phyloP scores from a whole-genome alignment of 1,284 basidiomycete species.

The Chalciporus sp. region DNA sequence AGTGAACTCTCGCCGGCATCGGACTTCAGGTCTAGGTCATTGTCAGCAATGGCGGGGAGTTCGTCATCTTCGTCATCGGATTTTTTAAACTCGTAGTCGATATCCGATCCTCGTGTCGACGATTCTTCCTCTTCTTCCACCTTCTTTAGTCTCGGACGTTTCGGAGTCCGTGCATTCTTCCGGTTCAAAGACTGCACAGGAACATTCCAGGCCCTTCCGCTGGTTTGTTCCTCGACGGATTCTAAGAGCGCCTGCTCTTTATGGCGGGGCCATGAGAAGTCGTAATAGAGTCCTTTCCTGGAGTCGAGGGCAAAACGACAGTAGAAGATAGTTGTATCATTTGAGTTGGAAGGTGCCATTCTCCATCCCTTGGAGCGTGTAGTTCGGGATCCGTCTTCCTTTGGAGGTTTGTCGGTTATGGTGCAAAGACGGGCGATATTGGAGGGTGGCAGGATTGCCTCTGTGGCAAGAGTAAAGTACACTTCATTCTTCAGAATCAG shows the following conservation, averaged over 20 bases:
- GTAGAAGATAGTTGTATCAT: slow-evolving; percentile 39
- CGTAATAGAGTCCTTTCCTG: slow-evolving; percentile 61
- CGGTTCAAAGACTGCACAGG: slow-evolving; percentile 15
- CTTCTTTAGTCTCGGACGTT: slow-evolving; percentile 19
- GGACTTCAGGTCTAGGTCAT: slow-evolving; percentile 9
- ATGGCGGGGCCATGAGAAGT: slow-evolving; percentile 59
- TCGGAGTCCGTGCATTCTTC: slow-evolving; percentile 11
- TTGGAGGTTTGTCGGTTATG: slow-evolving; percentile 40
- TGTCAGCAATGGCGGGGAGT: slow-evolving; percentile 7
- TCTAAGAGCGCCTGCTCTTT: slow-evolving; percentile 39
- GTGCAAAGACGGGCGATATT: slow-evolving; percentile 54
- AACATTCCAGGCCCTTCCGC: slow-evolving; percentile 33
- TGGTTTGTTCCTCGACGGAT: slow-evolving; percentile 30
- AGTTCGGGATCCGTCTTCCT: slow-evolving; percentile 11
- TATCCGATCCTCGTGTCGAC: slow-evolving; percentile 18
- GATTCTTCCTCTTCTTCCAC: slow-evolving; percentile 27
- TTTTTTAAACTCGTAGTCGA: slow-evolving; percentile 25
- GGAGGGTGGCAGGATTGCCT: slow-evolving; percentile 49
- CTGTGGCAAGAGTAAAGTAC: slow-evolving; percentile 59
- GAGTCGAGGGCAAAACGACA: slow-evolving; percentile 65
- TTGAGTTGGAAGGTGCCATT: slow-evolving; percentile 12
- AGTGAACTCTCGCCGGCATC: slow-evolving; percentile 5
- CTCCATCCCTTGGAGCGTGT: slow-evolving; percentile 9
- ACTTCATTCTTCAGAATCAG: slow-evolving; percentile 59
- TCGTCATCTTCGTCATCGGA: slow-evolving; percentile 12